These are phyloP conservation scores for Zygoascus biomembranicola DNA, from an alignment of 805 yeast species.

Conservation along the genomic window DNA sequence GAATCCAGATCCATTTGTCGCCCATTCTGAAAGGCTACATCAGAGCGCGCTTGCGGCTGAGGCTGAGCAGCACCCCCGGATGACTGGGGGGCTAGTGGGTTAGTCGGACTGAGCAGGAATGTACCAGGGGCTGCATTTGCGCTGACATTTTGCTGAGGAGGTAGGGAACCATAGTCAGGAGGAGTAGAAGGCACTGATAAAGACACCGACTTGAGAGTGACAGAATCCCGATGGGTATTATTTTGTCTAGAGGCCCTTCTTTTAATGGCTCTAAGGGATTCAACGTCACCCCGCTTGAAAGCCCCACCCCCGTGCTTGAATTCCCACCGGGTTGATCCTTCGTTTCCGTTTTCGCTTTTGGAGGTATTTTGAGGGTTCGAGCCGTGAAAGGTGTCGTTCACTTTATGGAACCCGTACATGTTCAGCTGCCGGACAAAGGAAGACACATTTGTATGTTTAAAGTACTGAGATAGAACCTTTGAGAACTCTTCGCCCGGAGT, in stretches of 20 bases:
- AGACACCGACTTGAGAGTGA: constrained; percentile 20
- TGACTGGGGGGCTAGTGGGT: neutral
- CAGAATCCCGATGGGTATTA: constrained; percentile 17
- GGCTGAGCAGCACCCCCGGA: neutral
- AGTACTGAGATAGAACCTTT: constrained; percentile 59
- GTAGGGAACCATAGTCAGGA: constrained; percentile 8
- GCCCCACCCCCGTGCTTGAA: constrained; percentile 74
- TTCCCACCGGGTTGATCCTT: constrained; percentile 52
- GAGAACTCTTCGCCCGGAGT: constrained; percentile 82
- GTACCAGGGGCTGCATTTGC: neutral
- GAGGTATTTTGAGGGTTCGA: neutral
- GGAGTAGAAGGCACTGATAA: constrained; percentile 20
- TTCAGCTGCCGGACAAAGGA: constrained; percentile 90
- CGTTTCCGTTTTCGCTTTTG: neutral
- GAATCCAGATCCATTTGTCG: neutral
- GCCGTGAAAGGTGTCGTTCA: constrained; percentile 29
- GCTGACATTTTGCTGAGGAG: constrained; percentile 1
- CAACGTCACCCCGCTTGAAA: constrained; percentile 75
- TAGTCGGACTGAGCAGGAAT: neutral
- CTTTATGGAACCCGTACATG: constrained; percentile 93
- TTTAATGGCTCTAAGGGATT: constrained; percentile 64
- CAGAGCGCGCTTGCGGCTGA: neutral
- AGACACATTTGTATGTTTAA: constrained; percentile 91
- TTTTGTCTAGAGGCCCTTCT: constrained; percentile 54
- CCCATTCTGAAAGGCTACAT: neutral